phyloP scores from a whole-genome alignment of 805 yeast genomes.

The Lipomyces starkeyi region DNA sequence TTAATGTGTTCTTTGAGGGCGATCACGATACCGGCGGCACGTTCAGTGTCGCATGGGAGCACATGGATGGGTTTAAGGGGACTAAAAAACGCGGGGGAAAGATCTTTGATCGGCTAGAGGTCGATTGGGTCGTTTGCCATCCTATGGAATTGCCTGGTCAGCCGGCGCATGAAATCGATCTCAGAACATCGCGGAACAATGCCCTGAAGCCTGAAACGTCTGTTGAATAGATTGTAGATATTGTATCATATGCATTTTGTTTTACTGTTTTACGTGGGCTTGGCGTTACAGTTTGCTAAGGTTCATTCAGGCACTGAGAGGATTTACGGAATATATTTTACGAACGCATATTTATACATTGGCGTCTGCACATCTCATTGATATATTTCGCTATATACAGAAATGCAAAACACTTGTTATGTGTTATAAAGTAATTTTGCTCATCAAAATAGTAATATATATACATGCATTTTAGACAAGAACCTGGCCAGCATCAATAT shows the following conservation, averaged over 20 bases:
- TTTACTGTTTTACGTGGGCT: background rate
- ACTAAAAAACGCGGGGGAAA: slow-evolving; percentile 58
- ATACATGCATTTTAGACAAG: slow-evolving; percentile 39
- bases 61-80: slow-evolving; percentile 74
- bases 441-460: background rate
- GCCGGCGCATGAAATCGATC: background rate
- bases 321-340: background rate
- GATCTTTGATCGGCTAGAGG: slow-evolving; percentile 57
- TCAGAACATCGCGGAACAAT: background rate
- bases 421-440: background rate
- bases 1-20: slow-evolving; percentile 55
- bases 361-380: background rate
- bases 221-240: background rate
- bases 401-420: slow-evolving; percentile 1
- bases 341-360: background rate
- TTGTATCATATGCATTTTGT: background rate
- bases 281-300: slow-evolving; percentile 1
- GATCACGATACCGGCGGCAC: slow-evolving; percentile 39
- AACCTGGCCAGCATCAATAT: slow-evolving; percentile 45
- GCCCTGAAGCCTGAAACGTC: background rate
- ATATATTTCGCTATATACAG: background rate
- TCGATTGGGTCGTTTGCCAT: slow-evolving; percentile 47
- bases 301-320: background rate
- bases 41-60: slow-evolving; percentile 51
- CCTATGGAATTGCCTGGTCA: background rate